These are phyloP conservation scores for Ehretia macrophylla DNA, from an alignment of 257 asterid genomes.

Conservation along the genomic window DNA sequence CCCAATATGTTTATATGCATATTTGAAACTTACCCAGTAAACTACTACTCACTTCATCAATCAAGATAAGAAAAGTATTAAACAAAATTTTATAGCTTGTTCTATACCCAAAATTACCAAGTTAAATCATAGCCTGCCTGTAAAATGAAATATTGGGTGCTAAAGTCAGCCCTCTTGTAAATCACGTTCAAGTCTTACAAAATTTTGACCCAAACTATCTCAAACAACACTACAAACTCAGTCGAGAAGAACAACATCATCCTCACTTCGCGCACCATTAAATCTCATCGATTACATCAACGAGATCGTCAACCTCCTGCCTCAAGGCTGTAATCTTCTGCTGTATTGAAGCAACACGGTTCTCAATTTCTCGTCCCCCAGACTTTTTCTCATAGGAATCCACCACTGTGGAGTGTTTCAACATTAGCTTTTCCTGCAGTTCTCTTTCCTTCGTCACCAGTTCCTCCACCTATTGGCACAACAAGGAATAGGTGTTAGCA, in stretches of 20 bases:
- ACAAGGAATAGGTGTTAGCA: background rate
- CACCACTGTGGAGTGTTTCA: constrained; percentile 70
- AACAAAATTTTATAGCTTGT: too few relatives aligned
- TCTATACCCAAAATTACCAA: too few relatives aligned
- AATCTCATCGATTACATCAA: constrained; percentile 81
- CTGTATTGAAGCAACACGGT: constrained; percentile 74
- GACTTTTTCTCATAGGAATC: constrained; percentile 83
- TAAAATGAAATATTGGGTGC: background rate
- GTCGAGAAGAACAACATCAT: background rate
- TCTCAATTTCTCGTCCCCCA: constrained; percentile 72
- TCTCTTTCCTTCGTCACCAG: constrained; percentile 79
- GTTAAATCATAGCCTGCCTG: background rate
- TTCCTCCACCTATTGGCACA: constrained; percentile 68
- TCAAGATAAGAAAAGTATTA: too few relatives aligned
- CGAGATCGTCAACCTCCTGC: constrained; percentile 87
- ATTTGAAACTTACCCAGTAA: too few relatives aligned
- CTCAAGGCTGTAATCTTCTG: constrained; percentile 69
- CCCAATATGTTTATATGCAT: too few relatives aligned
- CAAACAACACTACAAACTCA: too few relatives aligned
- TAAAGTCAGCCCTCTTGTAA: background rate
- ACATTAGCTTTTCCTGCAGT: constrained; percentile 78
- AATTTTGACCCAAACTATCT: background rate
- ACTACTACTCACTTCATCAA: too few relatives aligned
- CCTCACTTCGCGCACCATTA: constrained; percentile 15
- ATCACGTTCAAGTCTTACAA: background rate